Base-by-base conservation (phyloP, 2,329 filamentous ascomycete genomes). In the Aspergillus phoenicis region DNA sequence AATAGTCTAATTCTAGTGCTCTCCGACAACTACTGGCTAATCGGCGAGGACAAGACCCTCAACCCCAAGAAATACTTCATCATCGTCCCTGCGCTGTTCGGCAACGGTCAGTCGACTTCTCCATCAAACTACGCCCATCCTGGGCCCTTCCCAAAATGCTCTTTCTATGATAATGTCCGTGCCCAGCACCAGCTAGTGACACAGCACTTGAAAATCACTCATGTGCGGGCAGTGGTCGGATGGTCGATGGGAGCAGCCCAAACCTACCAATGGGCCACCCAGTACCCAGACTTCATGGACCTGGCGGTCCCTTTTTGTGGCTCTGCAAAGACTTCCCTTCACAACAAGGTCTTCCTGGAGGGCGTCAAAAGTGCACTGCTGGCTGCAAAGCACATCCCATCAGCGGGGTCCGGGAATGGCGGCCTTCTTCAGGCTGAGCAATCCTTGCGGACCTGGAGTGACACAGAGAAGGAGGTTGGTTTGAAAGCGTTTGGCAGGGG, bases 241-340 rank as follows among this genome's bases (percentile, higher is more conserved):
- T 91, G 88, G 88, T 87, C 83, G 7, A 91, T 91, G 89, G 88
- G 88, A 2, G 89, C 84, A 0, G 87, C 80, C 0, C 88, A 91
- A 71, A 84, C 85, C 1, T 88, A 82, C 63, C 86, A 89, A 70
- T 89, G 87, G 87, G 84, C 79, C 57, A 83, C 83, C 0, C 84
- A 87, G 68, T 87, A 84, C 65, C 84, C 85, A 0, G 83, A 87
- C 11, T 89, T 89, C 70, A 85, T 89, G 82, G 87, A 90, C 64
- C 73, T 89, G 8, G 78, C 82, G 1, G 81, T 87, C 1, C 88
- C 88, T 0, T 90, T 90, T 67, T 91, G 88, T 65, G 87, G 87
- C 1, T 81, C 83, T 2, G 87, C 88, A 1, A 85, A 82, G 70
- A 89, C 87, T 0, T 85, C 84, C 6, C 63, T 88, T 62, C 88